A percentile compares a stretch with the other conserved stretches of the same genome.
phyloP scores from a whole-genome alignment of 768 basidiomycete species.

The Pilatotrama ljubarskyi region DNA sequence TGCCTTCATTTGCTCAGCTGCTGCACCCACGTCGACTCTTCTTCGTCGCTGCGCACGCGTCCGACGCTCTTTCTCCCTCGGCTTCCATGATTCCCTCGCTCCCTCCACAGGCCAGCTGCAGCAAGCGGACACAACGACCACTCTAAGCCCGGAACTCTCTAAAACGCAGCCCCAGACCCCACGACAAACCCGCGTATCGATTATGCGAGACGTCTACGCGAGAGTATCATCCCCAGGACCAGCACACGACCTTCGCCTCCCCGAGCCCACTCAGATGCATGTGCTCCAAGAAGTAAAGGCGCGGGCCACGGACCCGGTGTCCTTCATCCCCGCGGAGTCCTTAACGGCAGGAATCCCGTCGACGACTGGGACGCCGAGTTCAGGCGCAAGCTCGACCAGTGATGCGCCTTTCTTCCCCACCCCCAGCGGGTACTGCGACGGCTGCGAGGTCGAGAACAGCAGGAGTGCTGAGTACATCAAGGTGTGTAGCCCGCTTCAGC shows the following conservation, averaged over 20 bases:
- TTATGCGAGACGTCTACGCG: neutral
- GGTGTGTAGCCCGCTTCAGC: neutral
- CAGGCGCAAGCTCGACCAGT: slow-evolving; percentile 2
- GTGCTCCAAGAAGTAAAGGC: neutral
- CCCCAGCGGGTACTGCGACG: neutral
- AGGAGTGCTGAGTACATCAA: slow-evolving; percentile 3
- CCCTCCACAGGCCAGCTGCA: neutral
- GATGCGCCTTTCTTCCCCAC: slow-evolving; percentile 13
- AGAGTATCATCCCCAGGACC: too few relatives aligned
- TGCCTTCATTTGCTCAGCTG: neutral
- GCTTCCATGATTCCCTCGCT: slow-evolving; percentile 4
- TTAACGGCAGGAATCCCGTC: neutral
- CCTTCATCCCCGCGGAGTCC: neutral
- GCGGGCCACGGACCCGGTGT: neutral
- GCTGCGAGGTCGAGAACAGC: neutral
- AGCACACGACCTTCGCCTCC: too few relatives aligned
- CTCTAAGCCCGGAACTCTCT: neutral
- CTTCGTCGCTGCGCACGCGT: slow-evolving; percentile 1
- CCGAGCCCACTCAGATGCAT: too few relatives aligned
- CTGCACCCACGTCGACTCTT: neutral
- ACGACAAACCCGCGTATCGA: neutral
- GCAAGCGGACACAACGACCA: neutral
- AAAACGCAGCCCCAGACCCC: neutral
- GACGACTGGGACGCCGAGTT: neutral
- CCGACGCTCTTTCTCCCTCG: neutral